Percentiles rank a stretch among this genome's conserved stretches.
These are phyloP conservation scores for Capronia coronata DNA, from an alignment of 2,329 filamentous ascomycete species.

Conservation along the genomic window DNA sequence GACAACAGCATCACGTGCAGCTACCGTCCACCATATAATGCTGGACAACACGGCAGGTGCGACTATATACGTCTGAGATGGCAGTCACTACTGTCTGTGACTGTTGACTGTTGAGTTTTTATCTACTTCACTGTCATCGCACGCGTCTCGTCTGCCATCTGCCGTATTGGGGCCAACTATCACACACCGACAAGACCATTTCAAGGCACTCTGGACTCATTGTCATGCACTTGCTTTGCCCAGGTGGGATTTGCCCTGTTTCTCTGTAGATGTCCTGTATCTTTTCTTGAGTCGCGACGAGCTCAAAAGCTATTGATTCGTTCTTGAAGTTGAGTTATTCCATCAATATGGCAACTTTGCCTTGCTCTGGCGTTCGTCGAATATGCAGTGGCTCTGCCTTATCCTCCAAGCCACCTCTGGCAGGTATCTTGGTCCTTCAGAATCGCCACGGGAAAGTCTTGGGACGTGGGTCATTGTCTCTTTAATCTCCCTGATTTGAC, in stretches of 20 bases:
- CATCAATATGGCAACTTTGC: constrained; percentile 5
- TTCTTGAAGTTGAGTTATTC: background rate
- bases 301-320: no score
- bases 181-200: no score
- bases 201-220: no score
- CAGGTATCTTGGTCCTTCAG: constrained; percentile 16
- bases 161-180: no score
- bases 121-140: background rate
- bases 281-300: no score
- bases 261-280: no score
- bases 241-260: no score
- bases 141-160: no score
- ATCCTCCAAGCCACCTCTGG: constrained; percentile 10
- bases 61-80: background rate
- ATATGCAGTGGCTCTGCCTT: constrained; percentile 5
- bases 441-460: constrained; percentile 15
- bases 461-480: constrained; percentile 14
- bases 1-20: background rate
- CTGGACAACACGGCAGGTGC: background rate
- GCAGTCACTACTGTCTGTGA: background rate
- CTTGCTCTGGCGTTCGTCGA: constrained; percentile 16
- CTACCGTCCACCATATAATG: background rate
- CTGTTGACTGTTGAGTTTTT: background rate
- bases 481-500: background rate
- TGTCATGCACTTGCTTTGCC: no score